A percentile compares a stretch with the other conserved stretches of the same genome.
phyloP scores from a whole-genome alignment of 164 flowering plant genomes.

The Echeveria elegans region DNA sequence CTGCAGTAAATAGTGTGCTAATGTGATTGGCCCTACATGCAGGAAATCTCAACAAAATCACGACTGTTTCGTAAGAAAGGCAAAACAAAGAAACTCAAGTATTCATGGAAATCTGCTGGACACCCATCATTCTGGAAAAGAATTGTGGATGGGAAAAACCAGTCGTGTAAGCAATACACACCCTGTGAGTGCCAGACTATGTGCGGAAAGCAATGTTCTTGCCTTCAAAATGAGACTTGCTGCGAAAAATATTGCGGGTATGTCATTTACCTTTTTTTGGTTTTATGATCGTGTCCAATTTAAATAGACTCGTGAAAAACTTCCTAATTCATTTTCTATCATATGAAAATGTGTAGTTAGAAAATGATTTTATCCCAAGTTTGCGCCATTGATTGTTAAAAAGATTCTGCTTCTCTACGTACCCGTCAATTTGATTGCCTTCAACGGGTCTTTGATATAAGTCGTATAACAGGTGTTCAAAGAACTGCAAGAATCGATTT shows the following conservation, averaged over 20 bases:
- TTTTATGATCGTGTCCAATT: too few species aligned
- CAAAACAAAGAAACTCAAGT: slow-evolving; percentile 68
- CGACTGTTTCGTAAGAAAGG: slow-evolving; percentile 74
- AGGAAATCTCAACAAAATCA: slow-evolving; percentile 53
- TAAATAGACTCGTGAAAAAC: too few species aligned
- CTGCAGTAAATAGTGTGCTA: too few species aligned
- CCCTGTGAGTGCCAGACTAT: slow-evolving; percentile 77
- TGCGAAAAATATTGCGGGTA: slow-evolving; percentile 99
- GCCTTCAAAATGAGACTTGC: slow-evolving; percentile 76
- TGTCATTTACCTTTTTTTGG: slow-evolving; percentile 13
- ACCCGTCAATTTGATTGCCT: neutral
- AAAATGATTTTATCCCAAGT: too few species aligned
- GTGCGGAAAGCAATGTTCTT: slow-evolving; percentile 92
- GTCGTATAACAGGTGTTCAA: slow-evolving; percentile 88
- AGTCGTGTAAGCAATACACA: slow-evolving; percentile 65
- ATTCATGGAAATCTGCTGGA: slow-evolving; percentile 88
- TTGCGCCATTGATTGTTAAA: neutral
- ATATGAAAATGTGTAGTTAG: too few species aligned
- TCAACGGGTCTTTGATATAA: neutral
- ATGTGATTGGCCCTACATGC: too few species aligned
- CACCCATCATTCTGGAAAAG: slow-evolving; percentile 84
- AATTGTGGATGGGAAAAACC: slow-evolving; percentile 74
- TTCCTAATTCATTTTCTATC: too few species aligned
- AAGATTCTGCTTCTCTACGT: neutral
- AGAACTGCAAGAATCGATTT: slow-evolving; percentile 90